Percentiles rank a stretch among this genome's conserved stretches.
These are phyloP conservation scores for Litsea cubeba DNA, from an alignment of 164 flowering plant genomes.

Conservation along the genomic window DNA sequence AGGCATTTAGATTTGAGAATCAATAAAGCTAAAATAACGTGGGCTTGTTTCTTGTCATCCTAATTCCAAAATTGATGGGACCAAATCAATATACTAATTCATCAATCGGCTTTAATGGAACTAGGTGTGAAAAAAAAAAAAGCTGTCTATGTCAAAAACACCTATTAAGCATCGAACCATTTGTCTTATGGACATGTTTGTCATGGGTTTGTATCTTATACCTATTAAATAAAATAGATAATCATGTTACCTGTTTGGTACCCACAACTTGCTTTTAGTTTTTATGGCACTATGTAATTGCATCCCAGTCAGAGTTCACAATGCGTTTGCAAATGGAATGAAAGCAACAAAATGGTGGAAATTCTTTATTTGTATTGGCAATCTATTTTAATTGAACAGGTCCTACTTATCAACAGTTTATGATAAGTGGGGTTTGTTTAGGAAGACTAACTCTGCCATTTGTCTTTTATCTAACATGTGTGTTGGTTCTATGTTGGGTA, in stretches of 20 bases:
- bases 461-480: too few relatives aligned
- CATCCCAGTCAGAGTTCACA: slow-evolving; percentile 5
- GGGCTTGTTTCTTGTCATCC: not conserved
- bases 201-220: not conserved
- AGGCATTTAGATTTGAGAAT: not conserved
- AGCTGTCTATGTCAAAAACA: not conserved
- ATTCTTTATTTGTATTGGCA: too few relatives aligned
- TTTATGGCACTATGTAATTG: not conserved
- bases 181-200: not conserved
- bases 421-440: too few relatives aligned
- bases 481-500: too few relatives aligned
- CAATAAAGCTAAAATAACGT: not conserved
- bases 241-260: not conserved
- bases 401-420: too few relatives aligned
- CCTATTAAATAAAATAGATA: not conserved
- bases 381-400: too few relatives aligned
- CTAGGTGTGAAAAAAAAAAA: not conserved
- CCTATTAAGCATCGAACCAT: slow-evolving; percentile 1
- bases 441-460: too few relatives aligned
- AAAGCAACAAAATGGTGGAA: too few relatives aligned
- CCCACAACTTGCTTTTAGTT: not conserved
- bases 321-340: not conserved
- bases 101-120: not conserved
- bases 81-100: not conserved
- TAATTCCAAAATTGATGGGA: not conserved